Percentiles rank a stretch among this genome's conserved stretches.
phyloP scores from a whole-genome alignment of 495 filamentous ascomycete genomes.

The Articulospora tetracladia region DNA sequence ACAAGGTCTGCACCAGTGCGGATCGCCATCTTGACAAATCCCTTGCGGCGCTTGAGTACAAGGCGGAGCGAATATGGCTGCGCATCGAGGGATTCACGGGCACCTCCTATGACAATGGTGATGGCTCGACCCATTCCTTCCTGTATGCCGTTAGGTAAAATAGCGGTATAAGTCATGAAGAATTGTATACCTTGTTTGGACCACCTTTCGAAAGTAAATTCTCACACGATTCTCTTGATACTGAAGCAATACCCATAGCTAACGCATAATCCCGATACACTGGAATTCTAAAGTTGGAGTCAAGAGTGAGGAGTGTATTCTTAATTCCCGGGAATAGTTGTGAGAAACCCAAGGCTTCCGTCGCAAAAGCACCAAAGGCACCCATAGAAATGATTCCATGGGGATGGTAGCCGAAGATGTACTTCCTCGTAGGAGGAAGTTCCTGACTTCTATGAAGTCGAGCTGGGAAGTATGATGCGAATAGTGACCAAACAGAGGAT shows the following conservation, averaged over 20 bases:
- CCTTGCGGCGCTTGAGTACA: constrained; percentile 78
- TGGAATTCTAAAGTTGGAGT: constrained; percentile 90
- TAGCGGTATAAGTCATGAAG: background rate
- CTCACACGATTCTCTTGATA: constrained; percentile 86
- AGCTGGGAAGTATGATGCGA: constrained; percentile 90
- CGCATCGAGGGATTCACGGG: constrained; percentile 85
- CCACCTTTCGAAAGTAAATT: constrained; percentile 80
- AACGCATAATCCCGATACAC: constrained; percentile 92
- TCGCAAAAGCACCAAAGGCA: constrained; percentile 88
- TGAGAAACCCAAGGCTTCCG: constrained; percentile 85
- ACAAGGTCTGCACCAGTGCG: constrained; percentile 88
- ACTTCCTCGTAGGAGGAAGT: constrained; percentile 81
- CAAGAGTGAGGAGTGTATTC: constrained; percentile 86
- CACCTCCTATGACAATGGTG: constrained; percentile 93
- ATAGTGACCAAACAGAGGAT: constrained; percentile 81
- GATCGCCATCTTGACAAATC: constrained; percentile 90
- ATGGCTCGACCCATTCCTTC: constrained; percentile 95
- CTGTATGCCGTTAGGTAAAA: constrained; percentile 1
- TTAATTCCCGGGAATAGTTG: constrained; percentile 94
- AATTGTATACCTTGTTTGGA: constrained; percentile 46
- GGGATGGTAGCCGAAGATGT: constrained; percentile 91
- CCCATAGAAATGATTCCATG: constrained; percentile 90
- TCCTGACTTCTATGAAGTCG: constrained; percentile 77
- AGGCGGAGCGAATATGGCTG: constrained; percentile 69
- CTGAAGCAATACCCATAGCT: constrained; percentile 78